Evolutionary conservation across 345 rosid genomes (phyloP), one percentile per base, ranked within the genome.

Genomic region (Syzygium aqueum): DNA sequence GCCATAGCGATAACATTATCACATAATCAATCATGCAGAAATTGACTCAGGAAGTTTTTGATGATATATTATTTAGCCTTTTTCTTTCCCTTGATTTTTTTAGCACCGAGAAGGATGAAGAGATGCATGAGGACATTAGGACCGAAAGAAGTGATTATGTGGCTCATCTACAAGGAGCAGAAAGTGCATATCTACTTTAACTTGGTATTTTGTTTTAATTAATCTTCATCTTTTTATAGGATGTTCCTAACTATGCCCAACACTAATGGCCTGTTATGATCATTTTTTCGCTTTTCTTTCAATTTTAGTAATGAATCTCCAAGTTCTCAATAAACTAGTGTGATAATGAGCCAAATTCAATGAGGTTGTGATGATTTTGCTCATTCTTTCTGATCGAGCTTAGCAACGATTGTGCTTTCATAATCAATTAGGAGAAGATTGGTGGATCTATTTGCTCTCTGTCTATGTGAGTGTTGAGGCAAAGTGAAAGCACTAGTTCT

Each of bases 391-490:
- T 17, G 6, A 23, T 53, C 21, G 22, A 53, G 56, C 56, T 53
- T 17, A 6, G 56, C 17, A 21, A 53, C 8, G 3, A 53, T 6
- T 53, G 56, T 6, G 56, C 56, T 17, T 53, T 17, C 56, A 53
- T 53, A 8, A 5, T 9, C 27, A 19, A 54, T 21, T 7, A 3
- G 1, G 8, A 22, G 25, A 3, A 54, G 5, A 54, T 21, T 8
- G 59, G 11, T 19, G 27, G 4, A 28, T 14, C 30, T 19, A 6
- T 63, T 28, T 63, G 21, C 37, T 3, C 0, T 17, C 6, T 61
- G 5, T 13, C 37, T 13, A 0, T 63, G 16, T 14, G 77, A 1
- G 0, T 0, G 1, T 1, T 1, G 4, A 61, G 73, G 37, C 13
- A 8, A 61, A 61, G 73, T 2, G 0, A 59, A 12, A 27, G 30